Evolutionary conservation across 2,329 filamentous ascomycete species (phyloP).

Genomic region (Colletotrichum brevisporum): DNA sequence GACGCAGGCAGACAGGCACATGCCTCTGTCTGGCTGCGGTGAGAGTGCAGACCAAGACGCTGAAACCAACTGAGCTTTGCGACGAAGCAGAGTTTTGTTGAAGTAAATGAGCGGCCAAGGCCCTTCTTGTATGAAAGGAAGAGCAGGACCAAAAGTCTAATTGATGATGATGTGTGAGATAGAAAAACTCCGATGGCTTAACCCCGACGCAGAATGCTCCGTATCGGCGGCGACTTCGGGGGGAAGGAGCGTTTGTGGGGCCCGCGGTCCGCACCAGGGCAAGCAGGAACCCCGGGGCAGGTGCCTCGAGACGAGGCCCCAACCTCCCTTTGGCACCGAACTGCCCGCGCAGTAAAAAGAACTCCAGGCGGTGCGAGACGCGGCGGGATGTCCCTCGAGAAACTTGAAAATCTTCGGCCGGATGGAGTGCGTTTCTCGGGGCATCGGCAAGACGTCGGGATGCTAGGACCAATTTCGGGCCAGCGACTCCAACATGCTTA

Average conservation of each 20-base stretch:
- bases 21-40: slow-evolving; percentile 5
- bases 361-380: slow-evolving; percentile 6
- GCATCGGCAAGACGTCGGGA: slow-evolving; percentile 31
- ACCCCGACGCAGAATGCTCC: background rate
- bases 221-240: slow-evolving; percentile 20
- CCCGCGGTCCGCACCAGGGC: slow-evolving; percentile 20
- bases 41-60: background rate
- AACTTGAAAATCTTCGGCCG: slow-evolving; percentile 18
- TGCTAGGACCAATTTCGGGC: slow-evolving; percentile 18
- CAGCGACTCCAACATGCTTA: background rate
- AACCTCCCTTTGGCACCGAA: slow-evolving; percentile 12
- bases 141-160: background rate
- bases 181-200: slow-evolving; percentile 5
- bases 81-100: background rate
- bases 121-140: background rate
- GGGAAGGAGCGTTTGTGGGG: slow-evolving; percentile 13
- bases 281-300: slow-evolving; percentile 12
- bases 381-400: background rate
- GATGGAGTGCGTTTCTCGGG: slow-evolving; percentile 20
- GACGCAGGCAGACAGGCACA: slow-evolving; percentile 15
- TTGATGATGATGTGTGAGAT: background rate
- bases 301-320: slow-evolving; percentile 30
- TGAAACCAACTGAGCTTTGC: background rate
- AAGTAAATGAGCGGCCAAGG: background rate
- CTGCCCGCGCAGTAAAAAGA: slow-evolving; percentile 9